Percentiles rank a stretch among this genome's conserved stretches.
Evolutionary conservation across 768 basidiomycete genomes (phyloP).

Genomic region (Postia placenta): DNA sequence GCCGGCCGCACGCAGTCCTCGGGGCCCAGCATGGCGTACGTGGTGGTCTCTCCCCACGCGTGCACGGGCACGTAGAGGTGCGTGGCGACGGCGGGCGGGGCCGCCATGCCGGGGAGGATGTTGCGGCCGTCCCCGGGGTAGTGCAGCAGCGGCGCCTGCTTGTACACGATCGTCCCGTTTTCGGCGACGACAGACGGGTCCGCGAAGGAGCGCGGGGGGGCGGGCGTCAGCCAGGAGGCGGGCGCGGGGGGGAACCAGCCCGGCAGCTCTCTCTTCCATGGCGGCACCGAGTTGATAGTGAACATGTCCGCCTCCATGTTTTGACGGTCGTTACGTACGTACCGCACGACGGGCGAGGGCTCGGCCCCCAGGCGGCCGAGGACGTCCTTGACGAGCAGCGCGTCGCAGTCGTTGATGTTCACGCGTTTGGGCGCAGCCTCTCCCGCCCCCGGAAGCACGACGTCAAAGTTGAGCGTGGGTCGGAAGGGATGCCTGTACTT

Average conservation of each 20-base stretch:
- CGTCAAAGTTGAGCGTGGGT: neutral
- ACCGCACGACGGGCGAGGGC: neutral
- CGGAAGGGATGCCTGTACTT: neutral
- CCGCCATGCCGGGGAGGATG: neutral
- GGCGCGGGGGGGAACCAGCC: neutral
- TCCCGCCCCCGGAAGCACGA: neutral
- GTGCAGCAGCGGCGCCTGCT: neutral
- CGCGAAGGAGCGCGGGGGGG: no score
- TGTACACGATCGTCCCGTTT: neutral
- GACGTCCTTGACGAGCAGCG: neutral
- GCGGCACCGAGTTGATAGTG: neutral
- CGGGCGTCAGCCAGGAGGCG: neutral
- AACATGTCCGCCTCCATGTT: neutral
- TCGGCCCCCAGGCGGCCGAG: neutral
- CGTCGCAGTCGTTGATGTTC: neutral
- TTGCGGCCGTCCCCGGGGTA: neutral
- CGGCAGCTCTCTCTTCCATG: neutral
- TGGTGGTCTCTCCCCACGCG: neutral
- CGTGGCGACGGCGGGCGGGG: neutral
- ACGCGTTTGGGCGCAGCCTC: neutral
- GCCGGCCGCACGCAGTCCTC: neutral
- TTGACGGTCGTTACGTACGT: slow-evolving; percentile 2
- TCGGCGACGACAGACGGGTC: neutral
- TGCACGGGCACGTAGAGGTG: neutral
- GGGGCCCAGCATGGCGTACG: no score